Evolutionary conservation across 2,329 filamentous ascomycete genomes (phyloP), one percentile per base, ranked within the genome.

Genomic region (Trichoderma lentiforme): DNA sequence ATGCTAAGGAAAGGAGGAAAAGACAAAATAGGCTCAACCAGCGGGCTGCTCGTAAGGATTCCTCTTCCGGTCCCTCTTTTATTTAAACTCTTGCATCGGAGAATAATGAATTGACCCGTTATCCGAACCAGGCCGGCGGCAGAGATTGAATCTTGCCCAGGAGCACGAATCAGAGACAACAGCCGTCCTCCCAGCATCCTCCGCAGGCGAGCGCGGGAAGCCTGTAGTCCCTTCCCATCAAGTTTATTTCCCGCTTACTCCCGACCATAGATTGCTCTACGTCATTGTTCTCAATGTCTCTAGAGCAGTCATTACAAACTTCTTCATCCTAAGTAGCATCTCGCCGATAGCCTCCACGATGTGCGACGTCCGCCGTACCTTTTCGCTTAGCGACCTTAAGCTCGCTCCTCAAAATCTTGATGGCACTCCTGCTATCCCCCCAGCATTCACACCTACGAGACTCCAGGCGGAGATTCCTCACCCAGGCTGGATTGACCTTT

Each of bases 271-370:
- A n/a, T 73, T 76, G 32, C 64, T 76, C 9, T 72, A 74, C 62
- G 72, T 76, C 60, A 75, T 75, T 32, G 68, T 72, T 1, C 36
- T 76, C 66, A 76, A 76, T n/a, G 72, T 76, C n/a, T 75, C 74
- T 34, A 70, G 74, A 2, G 74, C 74, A 1, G 43, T 76, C 14
- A 68, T 76, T 14, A 75, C 74, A 66, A 76, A 76, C 68, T 76
- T 75, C 72, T 72, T 75, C 21, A 75, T 76, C 1, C 57, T 76
- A 43, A 66, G 36, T 24, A 67, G 72, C 4, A 70, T 76, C 11
- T 68, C 73, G 14, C 70, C 73, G 6, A 8, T 39, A 14, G 71
- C 71, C 8, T 43, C 69, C 11, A 47, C 26, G 6, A 72, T 72
- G 70, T 75, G 74, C 43, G 30, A 57, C 8, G 24, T 57, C 6